A percentile compares a stretch with the other conserved stretches of the same genome.
These are phyloP conservation scores for Calocybe gangraenosa DNA, from an alignment of 768 basidiomycete species.

Conservation along the genomic window DNA sequence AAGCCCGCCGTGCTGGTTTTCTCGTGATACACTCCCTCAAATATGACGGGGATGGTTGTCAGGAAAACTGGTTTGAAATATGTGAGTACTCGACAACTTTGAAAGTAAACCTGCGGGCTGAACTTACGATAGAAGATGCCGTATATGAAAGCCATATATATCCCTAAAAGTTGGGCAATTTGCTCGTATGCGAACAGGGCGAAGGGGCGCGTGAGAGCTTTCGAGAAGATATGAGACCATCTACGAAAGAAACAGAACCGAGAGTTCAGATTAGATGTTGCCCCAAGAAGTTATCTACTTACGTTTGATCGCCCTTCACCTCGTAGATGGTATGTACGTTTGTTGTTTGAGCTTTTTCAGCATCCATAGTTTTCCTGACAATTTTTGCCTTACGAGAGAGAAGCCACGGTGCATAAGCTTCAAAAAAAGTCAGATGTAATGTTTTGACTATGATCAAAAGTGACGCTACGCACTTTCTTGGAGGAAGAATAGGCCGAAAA, in stretches of 20 bases:
- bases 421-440: slow-evolving; percentile 4
- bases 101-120: not conserved
- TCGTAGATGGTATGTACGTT: slow-evolving; percentile 48
- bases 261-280: not conserved
- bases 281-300: slow-evolving; percentile 16
- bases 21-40: slow-evolving; percentile 49
- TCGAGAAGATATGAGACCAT: slow-evolving; percentile 47
- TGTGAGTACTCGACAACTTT: not conserved
- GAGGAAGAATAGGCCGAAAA: slow-evolving; percentile 51
- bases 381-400: slow-evolving; percentile 47
- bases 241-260: no score
- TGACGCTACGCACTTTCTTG: slow-evolving; percentile 49
- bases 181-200: slow-evolving; percentile 54
- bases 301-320: slow-evolving; percentile 37
- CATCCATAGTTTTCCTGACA: slow-evolving; percentile 41
- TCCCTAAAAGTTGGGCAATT: slow-evolving; percentile 62
- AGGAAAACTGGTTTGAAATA: slow-evolving; percentile 47
- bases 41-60: slow-evolving; percentile 61
- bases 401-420: slow-evolving; percentile 40
- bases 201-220: slow-evolving; percentile 66
- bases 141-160: slow-evolving; percentile 70
- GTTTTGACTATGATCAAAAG: not conserved
- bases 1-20: slow-evolving; percentile 56
- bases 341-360: slow-evolving; percentile 36
- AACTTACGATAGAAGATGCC: slow-evolving; percentile 54